phyloP scores from a whole-genome alignment of 1,284 basidiomycete species.

The Leucoagaricus sp. region DNA sequence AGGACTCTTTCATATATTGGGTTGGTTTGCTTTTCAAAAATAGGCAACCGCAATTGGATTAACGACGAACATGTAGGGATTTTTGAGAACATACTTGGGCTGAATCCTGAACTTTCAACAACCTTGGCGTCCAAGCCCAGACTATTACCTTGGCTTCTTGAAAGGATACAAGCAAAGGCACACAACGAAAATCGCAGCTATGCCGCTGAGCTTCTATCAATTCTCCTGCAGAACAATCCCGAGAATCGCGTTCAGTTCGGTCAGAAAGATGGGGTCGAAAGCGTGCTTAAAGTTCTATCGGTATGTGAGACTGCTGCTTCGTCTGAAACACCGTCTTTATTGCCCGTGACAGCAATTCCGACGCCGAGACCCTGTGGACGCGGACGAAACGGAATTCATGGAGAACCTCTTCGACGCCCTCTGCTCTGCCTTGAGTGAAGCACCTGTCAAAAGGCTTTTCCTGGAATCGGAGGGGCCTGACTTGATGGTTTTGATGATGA shows the following conservation, averaged over 20 bases:
- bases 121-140: constrained; percentile 74
- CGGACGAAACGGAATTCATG: constrained; percentile 96
- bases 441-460: constrained; percentile 80
- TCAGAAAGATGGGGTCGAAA: constrained; percentile 80
- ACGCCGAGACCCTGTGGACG: constrained; percentile 76
- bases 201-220: constrained; percentile 86
- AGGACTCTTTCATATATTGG: constrained; percentile 91
- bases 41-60: background rate
- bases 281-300: constrained; percentile 75
- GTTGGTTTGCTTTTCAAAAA: constrained; percentile 38
- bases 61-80: constrained; percentile 56
- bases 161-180: constrained; percentile 70
- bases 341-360: constrained; percentile 76
- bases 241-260: constrained; percentile 66
- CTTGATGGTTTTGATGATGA: constrained; percentile 96
- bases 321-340: background rate
- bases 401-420: constrained; percentile 93
- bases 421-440: constrained; percentile 80
- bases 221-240: constrained; percentile 78
- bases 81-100: constrained; percentile 91
- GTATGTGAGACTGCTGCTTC: constrained; percentile 48
- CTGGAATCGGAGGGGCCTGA: constrained; percentile 93
- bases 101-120: constrained; percentile 75
- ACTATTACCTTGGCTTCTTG: constrained; percentile 79
- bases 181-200: constrained; percentile 89